Evolutionary conservation across 768 basidiomycete species (phyloP), one percentile per base, ranked within the genome.

Genomic region (Podaxis carcinomalis): DNA sequence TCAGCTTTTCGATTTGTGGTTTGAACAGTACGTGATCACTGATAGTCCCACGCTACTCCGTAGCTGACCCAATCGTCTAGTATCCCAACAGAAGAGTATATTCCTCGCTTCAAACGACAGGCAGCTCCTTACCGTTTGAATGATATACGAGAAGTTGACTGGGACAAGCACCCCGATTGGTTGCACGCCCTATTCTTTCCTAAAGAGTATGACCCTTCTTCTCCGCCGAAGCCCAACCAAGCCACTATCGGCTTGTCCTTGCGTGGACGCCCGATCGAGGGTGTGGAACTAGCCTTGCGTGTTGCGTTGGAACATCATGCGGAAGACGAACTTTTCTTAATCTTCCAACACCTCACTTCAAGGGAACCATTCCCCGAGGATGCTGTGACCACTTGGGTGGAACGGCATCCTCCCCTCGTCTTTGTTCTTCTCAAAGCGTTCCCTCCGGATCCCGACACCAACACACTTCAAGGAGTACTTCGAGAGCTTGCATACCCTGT

Each of bases 1-100:
- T 66, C 85, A 87, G 70, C 68, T 85, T 0, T 88, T 89, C 63
- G 87, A 89, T 67, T 68, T 88, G 36, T 85, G 85, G 73, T 84
- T 86, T 66, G 83, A 87, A 37, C 83, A 86, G 87, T 87, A 69
- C 69, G 86, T 74, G 6, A 35, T 47, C 7, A 6, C 52, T 36
- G 4, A 19, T 14, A n/a, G 4, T 32, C 7, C 7, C n/a, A 32
- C 23, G 5, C 16, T 39, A 32, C 1, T 23, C 50, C 36, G 44
- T 39, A n/a, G 61, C 32, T 32, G 32, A 32, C 35, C 7, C 25
- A 19, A 27, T 4, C 62, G 1, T 50, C 46, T 44, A 84, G 83
- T 56, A 77, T 83, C 10, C 75, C 78, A 13, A 83, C 80, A 0
- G 80, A 81, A 66, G 76, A 75, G 55, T 74, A 70, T 51, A 68